Percentiles rank a stretch among this genome's conserved stretches.
Evolutionary conservation across 139 green algal species (phyloP).

Genomic region (Zygnema cylindricum): DNA sequence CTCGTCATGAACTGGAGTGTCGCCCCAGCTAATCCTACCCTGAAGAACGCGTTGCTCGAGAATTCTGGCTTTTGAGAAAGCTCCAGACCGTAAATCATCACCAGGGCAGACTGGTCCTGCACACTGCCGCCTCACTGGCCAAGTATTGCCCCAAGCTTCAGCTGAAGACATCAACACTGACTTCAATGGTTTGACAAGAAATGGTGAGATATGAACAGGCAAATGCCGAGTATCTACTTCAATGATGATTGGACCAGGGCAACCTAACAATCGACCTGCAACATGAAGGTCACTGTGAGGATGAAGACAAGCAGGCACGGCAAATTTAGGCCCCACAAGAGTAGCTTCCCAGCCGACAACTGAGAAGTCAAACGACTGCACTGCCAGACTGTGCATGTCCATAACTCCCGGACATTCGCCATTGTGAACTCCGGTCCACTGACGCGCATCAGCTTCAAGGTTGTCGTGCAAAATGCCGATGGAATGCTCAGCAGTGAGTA

Average conservation of each 20-base stretch:
- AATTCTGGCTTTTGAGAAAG: conserved; percentile 17
- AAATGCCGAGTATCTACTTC: conserved; percentile 26
- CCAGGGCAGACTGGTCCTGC: neutral
- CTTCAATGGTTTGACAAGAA: neutral
- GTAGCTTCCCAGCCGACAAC: conserved; percentile 22
- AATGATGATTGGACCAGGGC: conserved; percentile 17
- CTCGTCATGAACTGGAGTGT: neutral
- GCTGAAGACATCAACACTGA: neutral
- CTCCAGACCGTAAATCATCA: conserved; percentile 35
- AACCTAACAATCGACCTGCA: conserved; percentile 8
- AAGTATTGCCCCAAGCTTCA: conserved; percentile 20
- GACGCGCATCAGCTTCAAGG: conserved; percentile 15
- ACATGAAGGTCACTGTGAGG: conserved; percentile 19
- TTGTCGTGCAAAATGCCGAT: conserved; percentile 39
- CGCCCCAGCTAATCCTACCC: conserved; percentile 14
- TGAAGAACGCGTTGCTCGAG: neutral
- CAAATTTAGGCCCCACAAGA: conserved; percentile 18
- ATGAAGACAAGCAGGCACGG: neutral
- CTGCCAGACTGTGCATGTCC: conserved; percentile 3
- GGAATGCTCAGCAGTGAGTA: conserved; percentile 39
- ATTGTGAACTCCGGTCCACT: conserved; percentile 26
- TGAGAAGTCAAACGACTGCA: conserved; percentile 35
- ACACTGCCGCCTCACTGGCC: neutral
- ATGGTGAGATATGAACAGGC: conserved; percentile 5
- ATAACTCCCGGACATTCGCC: conserved; percentile 10